These are phyloP conservation scores for Tolypocladium amazonense DNA, from an alignment of 2,329 filamentous ascomycete genomes.

Conservation along the genomic window DNA sequence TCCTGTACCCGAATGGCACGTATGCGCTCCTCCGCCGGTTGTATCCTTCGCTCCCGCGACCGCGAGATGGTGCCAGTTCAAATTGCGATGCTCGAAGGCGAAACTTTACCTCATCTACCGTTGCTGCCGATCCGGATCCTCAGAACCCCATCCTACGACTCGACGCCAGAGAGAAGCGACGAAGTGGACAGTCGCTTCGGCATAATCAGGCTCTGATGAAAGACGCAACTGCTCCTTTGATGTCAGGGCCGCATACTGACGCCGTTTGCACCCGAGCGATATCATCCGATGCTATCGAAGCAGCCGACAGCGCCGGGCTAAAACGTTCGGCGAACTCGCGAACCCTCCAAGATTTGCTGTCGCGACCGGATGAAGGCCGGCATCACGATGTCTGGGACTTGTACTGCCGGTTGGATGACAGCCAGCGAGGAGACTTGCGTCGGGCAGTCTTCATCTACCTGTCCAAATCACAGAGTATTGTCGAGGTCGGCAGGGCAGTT, in stretches of 20 bases:
- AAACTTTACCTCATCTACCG: constrained; percentile 15
- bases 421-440: constrained; percentile 16
- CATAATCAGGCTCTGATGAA: not conserved
- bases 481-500: constrained; percentile 34
- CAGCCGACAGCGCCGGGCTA: not conserved
- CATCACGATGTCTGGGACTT: constrained; percentile 33
- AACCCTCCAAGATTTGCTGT: constrained; percentile 12
- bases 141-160: not conserved
- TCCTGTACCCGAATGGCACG: constrained; percentile 40
- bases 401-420: constrained; percentile 25
- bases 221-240: not conserved
- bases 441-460: constrained; percentile 29
- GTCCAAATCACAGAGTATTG: constrained; percentile 27
- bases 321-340: constrained; percentile 1
- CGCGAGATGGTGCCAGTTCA: constrained; percentile 9
- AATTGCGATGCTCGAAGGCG: constrained; percentile 10
- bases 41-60: constrained; percentile 15
- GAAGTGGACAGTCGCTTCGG: not conserved
- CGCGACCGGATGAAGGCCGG: constrained; percentile 10
- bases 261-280: not conserved
- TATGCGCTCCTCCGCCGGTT: constrained; percentile 29
- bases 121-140: constrained; percentile 3
- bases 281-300: not conserved
- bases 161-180: not conserved
- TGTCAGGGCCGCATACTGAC: not conserved